Evolutionary conservation across 1,284 basidiomycete species (phyloP).

Genomic region (Mycena citricolor): DNA sequence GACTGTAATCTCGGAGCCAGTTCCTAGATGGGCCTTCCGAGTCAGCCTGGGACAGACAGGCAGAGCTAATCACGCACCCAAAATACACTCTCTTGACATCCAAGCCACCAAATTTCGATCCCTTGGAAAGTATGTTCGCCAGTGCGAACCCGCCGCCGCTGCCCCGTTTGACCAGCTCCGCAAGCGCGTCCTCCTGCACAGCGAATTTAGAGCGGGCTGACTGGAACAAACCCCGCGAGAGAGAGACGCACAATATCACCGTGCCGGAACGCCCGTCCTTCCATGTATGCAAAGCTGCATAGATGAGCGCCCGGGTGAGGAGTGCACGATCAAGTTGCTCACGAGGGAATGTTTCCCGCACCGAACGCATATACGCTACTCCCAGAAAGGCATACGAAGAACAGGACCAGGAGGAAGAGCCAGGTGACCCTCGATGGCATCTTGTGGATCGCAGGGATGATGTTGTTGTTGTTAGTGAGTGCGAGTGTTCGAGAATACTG

Average conservation of each 20-base stretch:
- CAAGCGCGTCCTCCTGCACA: slow-evolving; percentile 46
- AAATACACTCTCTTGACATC: slow-evolving; percentile 69
- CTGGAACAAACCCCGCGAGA: too few species aligned
- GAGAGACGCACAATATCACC: slow-evolving; percentile 71
- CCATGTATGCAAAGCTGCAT: slow-evolving; percentile 42
- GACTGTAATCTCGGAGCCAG: slow-evolving; percentile 64
- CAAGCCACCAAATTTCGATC: slow-evolving; percentile 54
- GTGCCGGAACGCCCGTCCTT: slow-evolving; percentile 75
- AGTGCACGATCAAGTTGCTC: slow-evolving; percentile 65
- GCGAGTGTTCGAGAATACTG: too few species aligned
- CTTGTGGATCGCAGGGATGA: too few species aligned
- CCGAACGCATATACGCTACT: slow-evolving; percentile 58
- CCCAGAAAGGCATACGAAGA: slow-evolving; percentile 58
- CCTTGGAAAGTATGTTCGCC: slow-evolving; percentile 45
- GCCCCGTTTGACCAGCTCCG: too few species aligned
- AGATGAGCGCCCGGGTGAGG: slow-evolving; percentile 44
- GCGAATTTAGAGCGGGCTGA: slow-evolving; percentile 55
- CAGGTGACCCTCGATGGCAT: slow-evolving; percentile 38
- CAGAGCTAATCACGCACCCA: too few species aligned
- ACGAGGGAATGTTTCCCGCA: slow-evolving; percentile 61
- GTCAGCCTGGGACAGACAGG: slow-evolving; percentile 26
- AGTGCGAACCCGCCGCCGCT: slow-evolving; percentile 44
- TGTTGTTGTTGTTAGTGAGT: too few species aligned
- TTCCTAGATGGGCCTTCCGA: slow-evolving; percentile 35
- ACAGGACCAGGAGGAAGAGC: slow-evolving; percentile 48